Evolutionary conservation across 768 basidiomycete genomes (phyloP).

Genomic region (Lactarius hengduanensis): DNA sequence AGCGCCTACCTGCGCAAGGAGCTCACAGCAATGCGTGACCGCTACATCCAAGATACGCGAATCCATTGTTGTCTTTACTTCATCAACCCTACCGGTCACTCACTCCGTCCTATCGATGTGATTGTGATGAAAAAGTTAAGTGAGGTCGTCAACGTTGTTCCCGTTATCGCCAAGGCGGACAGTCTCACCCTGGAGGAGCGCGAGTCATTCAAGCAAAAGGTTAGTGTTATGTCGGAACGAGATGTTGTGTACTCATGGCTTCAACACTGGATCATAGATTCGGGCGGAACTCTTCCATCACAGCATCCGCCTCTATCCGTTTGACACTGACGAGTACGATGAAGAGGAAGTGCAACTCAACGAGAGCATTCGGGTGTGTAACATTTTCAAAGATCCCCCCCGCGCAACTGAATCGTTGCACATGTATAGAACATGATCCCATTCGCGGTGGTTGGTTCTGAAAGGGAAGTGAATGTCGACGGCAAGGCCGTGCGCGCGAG

Average conservation of each 20-base stretch:
- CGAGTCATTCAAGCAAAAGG: constrained; percentile 90
- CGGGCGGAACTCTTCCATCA: constrained; percentile 88
- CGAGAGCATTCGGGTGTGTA: constrained; percentile 79
- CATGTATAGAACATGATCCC: constrained; percentile 79
- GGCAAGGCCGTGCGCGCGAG: constrained; percentile 94
- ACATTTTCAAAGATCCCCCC: neutral
- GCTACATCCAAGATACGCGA: constrained; percentile 96
- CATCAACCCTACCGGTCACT: constrained; percentile 98
- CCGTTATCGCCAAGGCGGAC: constrained; percentile 98
- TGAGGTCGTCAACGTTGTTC: constrained; percentile 98
- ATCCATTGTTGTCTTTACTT: constrained; percentile 99
- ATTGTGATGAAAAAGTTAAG: constrained; percentile 99
- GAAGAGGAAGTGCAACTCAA: constrained; percentile 91
- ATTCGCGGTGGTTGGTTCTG: constrained; percentile 97
- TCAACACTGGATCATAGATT: constrained; percentile 52
- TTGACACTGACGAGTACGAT: constrained; percentile 94
- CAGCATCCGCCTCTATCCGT: constrained; percentile 94
- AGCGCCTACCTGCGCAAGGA: constrained; percentile 98
- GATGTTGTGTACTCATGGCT: neutral
- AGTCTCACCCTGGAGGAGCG: constrained; percentile 92
- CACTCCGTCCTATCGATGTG: constrained; percentile 93
- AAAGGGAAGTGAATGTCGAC: constrained; percentile 91
- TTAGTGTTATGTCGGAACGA: constrained; percentile 36
- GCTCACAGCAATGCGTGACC: constrained; percentile 97
- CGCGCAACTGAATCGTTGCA: neutral